These are phyloP conservation scores for Fusarium sp. DNA, from an alignment of 2,329 filamentous ascomycete genomes.

Conservation along the genomic window DNA sequence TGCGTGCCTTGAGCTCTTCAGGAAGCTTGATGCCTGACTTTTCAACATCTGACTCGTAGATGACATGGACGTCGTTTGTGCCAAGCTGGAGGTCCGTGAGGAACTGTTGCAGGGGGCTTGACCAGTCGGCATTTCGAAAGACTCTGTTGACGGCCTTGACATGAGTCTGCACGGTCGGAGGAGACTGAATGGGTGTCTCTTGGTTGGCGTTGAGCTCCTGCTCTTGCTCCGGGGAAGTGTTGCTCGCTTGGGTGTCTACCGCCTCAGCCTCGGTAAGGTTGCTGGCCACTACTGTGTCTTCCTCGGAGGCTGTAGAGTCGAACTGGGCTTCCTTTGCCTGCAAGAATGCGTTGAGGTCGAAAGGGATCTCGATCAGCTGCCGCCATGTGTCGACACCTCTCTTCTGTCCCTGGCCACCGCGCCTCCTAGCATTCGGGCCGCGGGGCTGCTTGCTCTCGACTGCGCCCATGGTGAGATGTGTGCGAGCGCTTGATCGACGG, in stretches of 20 bases:
- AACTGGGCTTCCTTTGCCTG: constrained; percentile 20
- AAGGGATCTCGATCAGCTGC: constrained; percentile 26
- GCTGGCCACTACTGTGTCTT: not conserved
- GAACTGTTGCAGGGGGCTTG: constrained; percentile 25
- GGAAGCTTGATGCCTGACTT: constrained; percentile 25
- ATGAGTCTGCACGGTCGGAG: constrained; percentile 22
- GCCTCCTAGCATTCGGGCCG: constrained; percentile 14
- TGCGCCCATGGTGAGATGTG: constrained; percentile 28
- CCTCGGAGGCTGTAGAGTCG: constrained; percentile 13
- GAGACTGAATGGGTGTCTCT: not conserved
- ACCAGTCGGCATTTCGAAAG: constrained; percentile 27
- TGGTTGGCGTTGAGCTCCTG: not conserved
- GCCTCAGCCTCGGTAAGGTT: constrained; percentile 5
- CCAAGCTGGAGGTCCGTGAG: constrained; percentile 24
- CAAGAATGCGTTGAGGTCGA: constrained; percentile 17
- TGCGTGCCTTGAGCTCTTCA: constrained; percentile 23
- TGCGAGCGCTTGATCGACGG: constrained; percentile 11
- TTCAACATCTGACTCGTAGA: constrained; percentile 25
- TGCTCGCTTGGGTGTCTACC: constrained; percentile 3
- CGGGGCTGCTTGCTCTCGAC: constrained; percentile 16
- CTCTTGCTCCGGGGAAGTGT: constrained; percentile 6
- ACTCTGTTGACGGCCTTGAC: constrained; percentile 22
- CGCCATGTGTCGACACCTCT: not conserved
- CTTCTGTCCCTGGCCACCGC: constrained; percentile 6
- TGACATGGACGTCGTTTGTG: constrained; percentile 11